phyloP scores from a whole-genome alignment of 345 rosid species.

The Pseudoturritis turrita region DNA sequence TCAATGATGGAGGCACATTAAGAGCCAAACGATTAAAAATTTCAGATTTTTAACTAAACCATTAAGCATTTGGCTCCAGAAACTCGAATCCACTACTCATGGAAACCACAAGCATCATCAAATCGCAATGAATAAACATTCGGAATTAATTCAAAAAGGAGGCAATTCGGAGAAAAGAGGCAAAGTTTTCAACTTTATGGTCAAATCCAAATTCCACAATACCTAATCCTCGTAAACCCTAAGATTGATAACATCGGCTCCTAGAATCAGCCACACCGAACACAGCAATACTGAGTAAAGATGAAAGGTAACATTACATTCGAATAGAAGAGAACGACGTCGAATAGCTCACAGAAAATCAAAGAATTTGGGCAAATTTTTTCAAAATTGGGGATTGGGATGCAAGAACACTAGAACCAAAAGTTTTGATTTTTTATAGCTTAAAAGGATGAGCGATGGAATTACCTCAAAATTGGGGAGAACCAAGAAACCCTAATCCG shows the following conservation, averaged over 20 bases:
- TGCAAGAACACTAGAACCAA: slow-evolving; percentile 9
- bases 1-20: background rate
- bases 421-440: background rate
- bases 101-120: slow-evolving; percentile 5
- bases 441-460: background rate
- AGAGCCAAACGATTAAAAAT: background rate
- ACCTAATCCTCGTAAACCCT: slow-evolving; percentile 13
- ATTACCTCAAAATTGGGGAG: slow-evolving; percentile 24
- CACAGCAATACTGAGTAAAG: background rate
- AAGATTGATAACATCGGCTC: background rate
- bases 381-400: slow-evolving; percentile 13
- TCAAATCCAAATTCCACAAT: background rate
- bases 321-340: background rate
- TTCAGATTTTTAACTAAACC: background rate
- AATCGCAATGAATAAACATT: background rate
- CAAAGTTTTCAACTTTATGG: slow-evolving; percentile 9
- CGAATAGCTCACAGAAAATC: background rate
- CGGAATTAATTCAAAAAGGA: background rate
- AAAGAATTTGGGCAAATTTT: background rate
- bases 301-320: background rate
- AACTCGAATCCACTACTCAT: background rate
- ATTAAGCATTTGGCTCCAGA: slow-evolving; percentile 1
- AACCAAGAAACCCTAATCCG: slow-evolving; percentile 20
- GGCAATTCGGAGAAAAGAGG: background rate
- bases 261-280: background rate